Percentiles rank a stretch among this genome's conserved stretches.
Conservation (phyloP, 2,329 filamentous ascomycete species). For the Fusarium multiceps region DNA sequence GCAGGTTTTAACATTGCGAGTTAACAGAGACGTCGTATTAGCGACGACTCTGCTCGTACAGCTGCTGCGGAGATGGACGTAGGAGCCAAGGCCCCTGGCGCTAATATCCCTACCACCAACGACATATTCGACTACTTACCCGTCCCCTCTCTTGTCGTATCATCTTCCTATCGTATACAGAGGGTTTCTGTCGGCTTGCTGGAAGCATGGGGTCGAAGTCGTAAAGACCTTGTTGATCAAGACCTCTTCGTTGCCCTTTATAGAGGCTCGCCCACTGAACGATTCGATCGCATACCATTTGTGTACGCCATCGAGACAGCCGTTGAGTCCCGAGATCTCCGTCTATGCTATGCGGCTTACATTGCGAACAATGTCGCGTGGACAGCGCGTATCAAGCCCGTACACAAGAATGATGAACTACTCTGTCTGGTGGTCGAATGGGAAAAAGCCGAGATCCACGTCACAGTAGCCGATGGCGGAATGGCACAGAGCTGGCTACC, state of each 20-base stretch:
- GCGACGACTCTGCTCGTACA: background rate
- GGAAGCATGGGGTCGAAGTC: background rate
- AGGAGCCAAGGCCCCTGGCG: background rate
- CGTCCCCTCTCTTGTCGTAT: slow-evolving; percentile 7
- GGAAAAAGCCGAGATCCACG: background rate
- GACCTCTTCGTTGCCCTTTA: slow-evolving; percentile 14
- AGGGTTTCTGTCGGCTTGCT: background rate
- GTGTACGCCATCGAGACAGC: slow-evolving; percentile 2
- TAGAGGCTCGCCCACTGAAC: background rate
- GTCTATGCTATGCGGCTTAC: background rate
- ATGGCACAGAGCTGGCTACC: slow-evolving; percentile 6
- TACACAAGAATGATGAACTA: background rate
- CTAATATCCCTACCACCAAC: background rate
- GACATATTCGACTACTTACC: slow-evolving; percentile 6
- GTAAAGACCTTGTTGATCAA: background rate
- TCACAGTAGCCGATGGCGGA: background rate
- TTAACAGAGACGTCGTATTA: slow-evolving; percentile 1
- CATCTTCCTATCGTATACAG: slow-evolving; percentile 2
- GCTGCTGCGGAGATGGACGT: background rate
- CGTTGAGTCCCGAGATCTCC: background rate
- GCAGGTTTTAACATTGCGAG: background rate
- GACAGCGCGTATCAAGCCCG: slow-evolving; percentile 8
- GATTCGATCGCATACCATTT: slow-evolving; percentile 12
- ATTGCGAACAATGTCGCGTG: background rate
- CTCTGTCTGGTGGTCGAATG: background rate